phyloP scores from a whole-genome alignment of 225 moss, liverwort and hornwort genomes.

The Pseudoscleropodium purum region DNA sequence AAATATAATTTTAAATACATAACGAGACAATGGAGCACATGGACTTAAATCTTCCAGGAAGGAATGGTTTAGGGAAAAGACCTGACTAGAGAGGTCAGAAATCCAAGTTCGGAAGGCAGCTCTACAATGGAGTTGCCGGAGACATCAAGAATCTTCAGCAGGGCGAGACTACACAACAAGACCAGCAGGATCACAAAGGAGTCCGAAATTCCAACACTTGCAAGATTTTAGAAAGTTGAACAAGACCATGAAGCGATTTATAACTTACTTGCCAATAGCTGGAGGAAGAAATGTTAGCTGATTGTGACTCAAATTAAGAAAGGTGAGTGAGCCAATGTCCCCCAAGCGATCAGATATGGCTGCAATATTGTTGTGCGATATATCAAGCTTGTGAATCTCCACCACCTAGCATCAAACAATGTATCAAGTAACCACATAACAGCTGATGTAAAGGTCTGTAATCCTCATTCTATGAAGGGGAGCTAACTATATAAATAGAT shows the following conservation, averaged over 20 bases:
- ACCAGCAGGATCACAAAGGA: neutral
- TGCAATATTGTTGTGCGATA: slow-evolving; percentile 73
- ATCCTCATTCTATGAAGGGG: neutral
- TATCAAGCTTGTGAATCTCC: slow-evolving; percentile 81
- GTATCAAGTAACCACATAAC: neutral
- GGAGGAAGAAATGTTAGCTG: slow-evolving; percentile 67
- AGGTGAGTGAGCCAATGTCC: slow-evolving; percentile 63
- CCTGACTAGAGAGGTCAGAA: slow-evolving; percentile 55
- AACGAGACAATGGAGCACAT: neutral
- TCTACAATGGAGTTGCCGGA: slow-evolving; percentile 71
- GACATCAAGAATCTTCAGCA: slow-evolving; percentile 74
- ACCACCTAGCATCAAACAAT: slow-evolving; percentile 43
- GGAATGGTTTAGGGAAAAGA: slow-evolving; percentile 17
- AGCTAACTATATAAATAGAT: neutral
- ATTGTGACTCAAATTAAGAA: slow-evolving; percentile 83
- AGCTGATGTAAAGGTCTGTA: neutral
- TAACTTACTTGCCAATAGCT: slow-evolving; percentile 68
- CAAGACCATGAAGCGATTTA: neutral
- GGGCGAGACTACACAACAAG: slow-evolving; percentile 37
- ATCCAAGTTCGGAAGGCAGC: slow-evolving; percentile 67
- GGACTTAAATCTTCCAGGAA: neutral
- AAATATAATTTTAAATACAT: neutral
- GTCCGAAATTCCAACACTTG: slow-evolving; percentile 1
- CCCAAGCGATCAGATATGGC: slow-evolving; percentile 71
- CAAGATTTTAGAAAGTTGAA: neutral